Conservation (phyloP, 2,329 filamentous ascomycete genomes). For the Magnaporthales sp. region DNA sequence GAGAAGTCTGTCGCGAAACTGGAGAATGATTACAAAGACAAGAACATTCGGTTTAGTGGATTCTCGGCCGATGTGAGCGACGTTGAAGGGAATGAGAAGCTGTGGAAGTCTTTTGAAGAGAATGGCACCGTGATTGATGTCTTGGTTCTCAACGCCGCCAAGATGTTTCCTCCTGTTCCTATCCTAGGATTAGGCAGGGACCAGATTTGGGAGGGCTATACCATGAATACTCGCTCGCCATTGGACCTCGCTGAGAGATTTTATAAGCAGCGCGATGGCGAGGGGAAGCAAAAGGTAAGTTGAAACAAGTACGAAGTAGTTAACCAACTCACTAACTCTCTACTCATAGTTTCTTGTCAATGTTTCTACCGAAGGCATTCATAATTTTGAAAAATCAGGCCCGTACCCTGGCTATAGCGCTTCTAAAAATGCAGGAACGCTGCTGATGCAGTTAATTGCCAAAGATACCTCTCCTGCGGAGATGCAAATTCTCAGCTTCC, state of each 20-base stretch:
- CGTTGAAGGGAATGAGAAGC: background rate
- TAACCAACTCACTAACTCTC: no score
- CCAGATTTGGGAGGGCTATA: slow-evolving; percentile 10
- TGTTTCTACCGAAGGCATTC: slow-evolving; percentile 7
- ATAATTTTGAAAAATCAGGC: slow-evolving; percentile 7
- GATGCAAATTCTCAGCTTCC: slow-evolving; percentile 15
- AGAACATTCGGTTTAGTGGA: no score
- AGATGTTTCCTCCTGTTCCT: background rate
- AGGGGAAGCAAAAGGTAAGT: background rate
- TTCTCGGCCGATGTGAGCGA: no score
- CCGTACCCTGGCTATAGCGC: slow-evolving; percentile 11
- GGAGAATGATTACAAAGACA: background rate
- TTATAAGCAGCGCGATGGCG: slow-evolving; percentile 8
- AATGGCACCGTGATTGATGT: slow-evolving; percentile 6
- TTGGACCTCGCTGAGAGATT: slow-evolving; percentile 11
- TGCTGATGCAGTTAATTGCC: slow-evolving; percentile 14
- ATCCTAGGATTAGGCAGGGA: slow-evolving; percentile 9
- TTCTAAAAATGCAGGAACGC: slow-evolving; percentile 13
- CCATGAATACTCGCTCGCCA: slow-evolving; percentile 12
- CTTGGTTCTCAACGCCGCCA: slow-evolving; percentile 11
- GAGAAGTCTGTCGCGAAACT: slow-evolving; percentile 3
- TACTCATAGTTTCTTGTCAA: slow-evolving; percentile 5
- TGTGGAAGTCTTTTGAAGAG: slow-evolving; percentile 3
- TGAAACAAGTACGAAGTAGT: no score
- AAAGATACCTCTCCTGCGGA: slow-evolving; percentile 9